Evolutionary conservation across 257 asterid genomes (phyloP), one percentile per base, ranked within the genome.

Genomic region (Cynanchum wilfordii): DNA sequence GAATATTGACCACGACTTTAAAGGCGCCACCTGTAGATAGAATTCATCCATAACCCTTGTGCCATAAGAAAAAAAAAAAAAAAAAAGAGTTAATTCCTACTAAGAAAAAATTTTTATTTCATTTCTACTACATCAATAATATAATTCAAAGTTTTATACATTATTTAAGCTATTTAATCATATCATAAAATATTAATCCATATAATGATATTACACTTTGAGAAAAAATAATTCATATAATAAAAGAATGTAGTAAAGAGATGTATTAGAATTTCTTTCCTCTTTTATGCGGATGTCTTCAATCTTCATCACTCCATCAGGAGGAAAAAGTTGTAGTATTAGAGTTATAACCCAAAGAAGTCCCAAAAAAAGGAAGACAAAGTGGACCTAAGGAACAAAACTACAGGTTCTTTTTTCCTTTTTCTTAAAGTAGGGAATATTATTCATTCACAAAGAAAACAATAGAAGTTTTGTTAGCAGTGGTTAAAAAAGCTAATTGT

Each of bases 371-470:
- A 80, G 71, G 52, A 76, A 76, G 75, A 24, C 63, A 76, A 78
- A 81, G 91, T 82, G 78, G 85, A 82, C 62, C 62, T 70, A 73
- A 82, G 71, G 89, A 83, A 82, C 80, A 80, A 80, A 77, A 68
- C 60, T 51, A 5, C 76, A 65, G 65, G 79, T 81, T 81, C 72
- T 75, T 68, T 64, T 62, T 76, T 69, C 30, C 51, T 38, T 57
- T 64, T 57, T 64, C 65, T 57, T 64, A 64, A 76, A 76, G 78
- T 71, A 82, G 80, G 72, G 81, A 76, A 82, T 82, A 71, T 72
- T 69, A 66, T 71, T 66, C 75, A 75, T 47, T 66, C 59, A 69
- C 55, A 66, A 54, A 70, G 70, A 74, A 78, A 76, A 38, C 78
- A 68, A 27, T 33, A 10, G 72, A 64, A 55, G 73, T 44, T 68